Conservation (phyloP, 805 yeast species). For the Cyberlindnera americana region DNA sequence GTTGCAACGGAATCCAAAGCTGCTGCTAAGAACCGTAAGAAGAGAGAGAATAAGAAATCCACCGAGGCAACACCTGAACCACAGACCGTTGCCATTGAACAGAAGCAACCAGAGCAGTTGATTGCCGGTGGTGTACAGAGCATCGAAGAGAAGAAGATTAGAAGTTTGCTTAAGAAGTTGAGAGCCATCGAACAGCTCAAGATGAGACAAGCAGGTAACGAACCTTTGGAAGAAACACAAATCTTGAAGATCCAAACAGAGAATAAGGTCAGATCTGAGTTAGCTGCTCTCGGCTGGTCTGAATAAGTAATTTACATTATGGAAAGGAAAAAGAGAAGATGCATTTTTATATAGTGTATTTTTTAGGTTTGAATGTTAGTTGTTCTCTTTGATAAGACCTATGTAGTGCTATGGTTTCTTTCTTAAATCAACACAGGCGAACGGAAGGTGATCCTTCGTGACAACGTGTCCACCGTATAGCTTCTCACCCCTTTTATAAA, state of each 20-base stretch:
- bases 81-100: conserved; percentile 8
- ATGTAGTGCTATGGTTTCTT: no score
- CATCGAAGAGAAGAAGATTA: conserved; percentile 87
- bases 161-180: conserved; percentile 86
- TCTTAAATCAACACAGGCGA: conserved; percentile 47
- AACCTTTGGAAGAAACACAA: conserved; percentile 89
- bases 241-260: conserved; percentile 86
- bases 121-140: conserved; percentile 62
- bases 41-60: conserved; percentile 58
- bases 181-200: conserved; percentile 93
- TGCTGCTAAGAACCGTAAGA: conserved; percentile 72
- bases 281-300: conserved; percentile 71
- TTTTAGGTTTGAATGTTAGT: background rate
- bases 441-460: conserved; percentile 42
- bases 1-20: conserved; percentile 50
- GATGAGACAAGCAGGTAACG: conserved; percentile 79
- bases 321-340: background rate
- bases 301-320: conserved; percentile 23
- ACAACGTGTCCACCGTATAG: conserved; percentile 46
- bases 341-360: no score
- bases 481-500: conserved; percentile 47
- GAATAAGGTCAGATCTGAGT: conserved; percentile 70
- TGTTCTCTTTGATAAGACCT: no score
- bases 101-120: conserved; percentile 28
- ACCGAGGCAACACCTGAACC: conserved; percentile 20